A percentile compares a stretch with the other conserved stretches of the same genome.
phyloP scores from a whole-genome alignment of 805 yeast genomes.

The Wickerhamomyces bisporus region DNA sequence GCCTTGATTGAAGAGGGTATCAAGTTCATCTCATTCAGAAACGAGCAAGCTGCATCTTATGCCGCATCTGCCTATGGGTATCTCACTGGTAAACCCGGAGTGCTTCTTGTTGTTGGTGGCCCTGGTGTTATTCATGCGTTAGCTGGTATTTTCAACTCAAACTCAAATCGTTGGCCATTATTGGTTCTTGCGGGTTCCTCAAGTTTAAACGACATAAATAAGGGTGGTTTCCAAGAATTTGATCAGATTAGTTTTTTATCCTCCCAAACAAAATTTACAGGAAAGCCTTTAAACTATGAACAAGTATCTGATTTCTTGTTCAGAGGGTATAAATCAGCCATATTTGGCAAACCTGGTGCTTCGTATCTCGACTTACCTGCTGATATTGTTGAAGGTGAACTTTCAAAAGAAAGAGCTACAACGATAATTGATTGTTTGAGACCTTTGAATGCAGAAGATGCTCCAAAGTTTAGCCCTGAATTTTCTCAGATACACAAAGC shows the following conservation, averaged over 20 bases:
- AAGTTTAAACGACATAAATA: constrained; percentile 40
- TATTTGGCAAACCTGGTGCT: constrained; percentile 53
- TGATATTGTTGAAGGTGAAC: constrained; percentile 36
- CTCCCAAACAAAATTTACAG: constrained; percentile 47
- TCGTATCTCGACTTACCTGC: constrained; percentile 66
- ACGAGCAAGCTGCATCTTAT: constrained; percentile 71
- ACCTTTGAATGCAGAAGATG: constrained; percentile 3
- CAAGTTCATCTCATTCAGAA: constrained; percentile 54
- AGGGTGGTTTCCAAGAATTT: constrained; percentile 69
- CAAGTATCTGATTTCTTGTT: constrained; percentile 35
- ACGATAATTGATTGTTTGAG: constrained; percentile 3
- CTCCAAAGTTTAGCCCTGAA: constrained; percentile 34
- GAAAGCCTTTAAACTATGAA: constrained; percentile 31
- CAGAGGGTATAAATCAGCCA: constrained; percentile 41
- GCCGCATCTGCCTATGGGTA: constrained; percentile 73
- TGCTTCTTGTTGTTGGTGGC: constrained; percentile 67
- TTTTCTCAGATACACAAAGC: constrained; percentile 30
- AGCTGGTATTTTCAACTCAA: constrained; percentile 62
- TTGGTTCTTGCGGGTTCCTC: constrained; percentile 61
- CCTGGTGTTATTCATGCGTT: constrained; percentile 68
- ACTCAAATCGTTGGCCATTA: constrained; percentile 59
- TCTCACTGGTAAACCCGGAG: constrained; percentile 60
- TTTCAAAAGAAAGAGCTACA: background rate
- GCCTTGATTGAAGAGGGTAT: constrained; percentile 50
- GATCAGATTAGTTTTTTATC: constrained; percentile 53